Percentiles rank a stretch among this genome's conserved stretches.
Evolutionary conservation across 495 filamentous ascomycete genomes (phyloP).

Genomic region (Xylaria nigripes): DNA sequence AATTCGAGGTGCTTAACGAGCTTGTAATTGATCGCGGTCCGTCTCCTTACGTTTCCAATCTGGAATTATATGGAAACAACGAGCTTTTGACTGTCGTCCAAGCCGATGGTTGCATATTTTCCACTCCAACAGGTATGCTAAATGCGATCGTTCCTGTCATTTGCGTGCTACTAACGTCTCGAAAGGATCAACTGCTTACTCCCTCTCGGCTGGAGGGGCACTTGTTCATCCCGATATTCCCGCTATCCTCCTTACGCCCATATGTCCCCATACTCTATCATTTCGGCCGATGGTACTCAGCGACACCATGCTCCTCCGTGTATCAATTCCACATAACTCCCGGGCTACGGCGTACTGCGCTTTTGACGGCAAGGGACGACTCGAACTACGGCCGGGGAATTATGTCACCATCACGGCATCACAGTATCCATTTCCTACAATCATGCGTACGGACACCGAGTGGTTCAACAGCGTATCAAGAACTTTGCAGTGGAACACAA

Average conservation of each 20-base stretch:
- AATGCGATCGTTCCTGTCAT: background rate
- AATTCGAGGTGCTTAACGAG: constrained; percentile 94
- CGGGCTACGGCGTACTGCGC: constrained; percentile 90
- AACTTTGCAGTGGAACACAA: constrained; percentile 86
- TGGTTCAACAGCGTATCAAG: constrained; percentile 93
- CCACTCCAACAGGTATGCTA: constrained; percentile 73
- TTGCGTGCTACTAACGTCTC: background rate
- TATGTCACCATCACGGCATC: constrained; percentile 90
- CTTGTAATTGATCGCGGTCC: constrained; percentile 95
- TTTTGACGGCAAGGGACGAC: constrained; percentile 91
- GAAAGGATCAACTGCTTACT: constrained; percentile 83
- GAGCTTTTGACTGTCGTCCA: constrained; percentile 89
- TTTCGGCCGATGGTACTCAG: constrained; percentile 99
- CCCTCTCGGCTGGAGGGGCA: constrained; percentile 88
- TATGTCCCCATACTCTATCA: constrained; percentile 92
- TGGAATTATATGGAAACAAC: constrained; percentile 90
- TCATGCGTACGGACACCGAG: constrained; percentile 68
- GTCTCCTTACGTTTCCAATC: constrained; percentile 90
- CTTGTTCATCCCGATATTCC: constrained; percentile 96
- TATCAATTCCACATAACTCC: constrained; percentile 73
- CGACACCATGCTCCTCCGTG: constrained; percentile 81
- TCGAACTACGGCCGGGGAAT: constrained; percentile 86
- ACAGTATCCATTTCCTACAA: constrained; percentile 92
- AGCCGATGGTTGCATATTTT: constrained; percentile 95
- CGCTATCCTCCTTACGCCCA: constrained; percentile 92